Conservation (phyloP, 164 flowering plant species). For the Vitis riparia region DNA sequence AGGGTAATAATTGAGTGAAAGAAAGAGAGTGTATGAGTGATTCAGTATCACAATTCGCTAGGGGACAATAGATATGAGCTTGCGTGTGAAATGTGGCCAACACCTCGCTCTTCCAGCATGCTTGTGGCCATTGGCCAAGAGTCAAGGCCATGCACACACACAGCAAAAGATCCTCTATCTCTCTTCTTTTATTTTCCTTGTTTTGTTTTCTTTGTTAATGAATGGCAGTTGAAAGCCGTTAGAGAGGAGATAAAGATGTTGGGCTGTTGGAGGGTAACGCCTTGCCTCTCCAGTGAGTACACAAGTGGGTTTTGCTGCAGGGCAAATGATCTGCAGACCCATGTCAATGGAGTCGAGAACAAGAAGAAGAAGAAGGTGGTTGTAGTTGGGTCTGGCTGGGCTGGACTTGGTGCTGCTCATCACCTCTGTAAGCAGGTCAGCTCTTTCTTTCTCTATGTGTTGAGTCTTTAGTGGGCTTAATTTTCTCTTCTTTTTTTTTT, state of each 20-base stretch:
- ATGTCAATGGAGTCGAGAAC: slow-evolving; percentile 10
- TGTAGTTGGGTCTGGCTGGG: slow-evolving; percentile 67
- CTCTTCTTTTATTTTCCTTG: too few species aligned
- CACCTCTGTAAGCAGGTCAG: slow-evolving; percentile 69
- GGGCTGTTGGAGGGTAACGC: slow-evolving; percentile 19
- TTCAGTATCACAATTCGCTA: too few species aligned
- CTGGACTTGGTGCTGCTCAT: slow-evolving; percentile 67
- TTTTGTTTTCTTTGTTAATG: background rate
- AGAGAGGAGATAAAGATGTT: slow-evolving; percentile 15
- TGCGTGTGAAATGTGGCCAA: too few species aligned
- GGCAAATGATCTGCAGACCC: slow-evolving; percentile 24
- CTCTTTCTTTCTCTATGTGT: background rate
- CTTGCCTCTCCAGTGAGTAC: slow-evolving; percentile 11
- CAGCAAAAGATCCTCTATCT: too few species aligned
- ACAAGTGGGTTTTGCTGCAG: slow-evolving; percentile 29
- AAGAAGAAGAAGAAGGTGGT: slow-evolving; percentile 48
- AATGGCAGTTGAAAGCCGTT: slow-evolving; percentile 2
- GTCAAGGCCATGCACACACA: too few species aligned
- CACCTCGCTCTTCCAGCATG: too few species aligned
- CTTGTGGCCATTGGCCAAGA: too few species aligned
- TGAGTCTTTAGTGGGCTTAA: too few species aligned
- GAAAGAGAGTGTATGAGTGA: too few species aligned
- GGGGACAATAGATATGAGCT: too few species aligned
- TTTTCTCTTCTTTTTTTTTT: background rate
- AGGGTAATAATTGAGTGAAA: too few species aligned